phyloP scores from a whole-genome alignment of 2,329 filamentous ascomycete species.

The Calonectria multiphialidica region DNA sequence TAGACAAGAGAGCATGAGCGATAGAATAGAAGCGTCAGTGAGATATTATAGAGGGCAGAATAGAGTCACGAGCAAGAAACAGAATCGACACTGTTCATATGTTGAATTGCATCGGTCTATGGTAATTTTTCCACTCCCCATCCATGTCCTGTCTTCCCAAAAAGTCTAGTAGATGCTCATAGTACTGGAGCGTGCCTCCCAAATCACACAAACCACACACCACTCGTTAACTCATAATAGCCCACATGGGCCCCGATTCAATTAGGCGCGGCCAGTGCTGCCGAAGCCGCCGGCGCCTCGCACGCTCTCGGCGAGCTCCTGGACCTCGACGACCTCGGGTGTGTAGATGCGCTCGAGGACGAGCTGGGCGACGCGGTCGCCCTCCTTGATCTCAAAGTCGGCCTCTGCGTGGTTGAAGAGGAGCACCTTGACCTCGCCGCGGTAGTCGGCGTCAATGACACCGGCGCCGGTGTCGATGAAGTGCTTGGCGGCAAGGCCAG shows the following conservation, averaged over 20 bases:
- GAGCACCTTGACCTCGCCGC: constrained; percentile 92
- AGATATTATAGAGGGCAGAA: constrained; percentile 22
- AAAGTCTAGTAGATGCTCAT: constrained; percentile 10
- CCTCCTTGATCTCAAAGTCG: constrained; percentile 85
- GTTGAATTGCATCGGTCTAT: constrained; percentile 20
- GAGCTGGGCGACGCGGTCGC: constrained; percentile 93
- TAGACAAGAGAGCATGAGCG: constrained; percentile 39
- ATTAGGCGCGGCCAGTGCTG: constrained; percentile 73
- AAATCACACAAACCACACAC: no score
- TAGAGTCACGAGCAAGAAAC: constrained; percentile 33
- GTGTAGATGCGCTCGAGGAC: constrained; percentile 95
- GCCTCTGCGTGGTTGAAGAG: constrained; percentile 91
- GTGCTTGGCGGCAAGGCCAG: constrained; percentile 92
- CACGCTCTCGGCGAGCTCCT: constrained; percentile 90
- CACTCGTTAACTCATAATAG: constrained; percentile 25
- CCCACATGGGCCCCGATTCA: background rate
- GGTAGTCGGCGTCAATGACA: constrained; percentile 98
- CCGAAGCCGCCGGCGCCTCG: constrained; percentile 92
- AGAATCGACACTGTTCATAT: constrained; percentile 12
- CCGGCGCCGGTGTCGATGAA: constrained; percentile 97
- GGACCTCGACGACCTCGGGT: constrained; percentile 90
- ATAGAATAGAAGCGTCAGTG: constrained; percentile 4
- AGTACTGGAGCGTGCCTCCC: background rate
- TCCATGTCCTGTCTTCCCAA: constrained; percentile 13
- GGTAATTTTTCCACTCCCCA: background rate